These are phyloP conservation scores for Kazachstania sp. DNA, from an alignment of 1,139 yeast species.

Conservation along the genomic window DNA sequence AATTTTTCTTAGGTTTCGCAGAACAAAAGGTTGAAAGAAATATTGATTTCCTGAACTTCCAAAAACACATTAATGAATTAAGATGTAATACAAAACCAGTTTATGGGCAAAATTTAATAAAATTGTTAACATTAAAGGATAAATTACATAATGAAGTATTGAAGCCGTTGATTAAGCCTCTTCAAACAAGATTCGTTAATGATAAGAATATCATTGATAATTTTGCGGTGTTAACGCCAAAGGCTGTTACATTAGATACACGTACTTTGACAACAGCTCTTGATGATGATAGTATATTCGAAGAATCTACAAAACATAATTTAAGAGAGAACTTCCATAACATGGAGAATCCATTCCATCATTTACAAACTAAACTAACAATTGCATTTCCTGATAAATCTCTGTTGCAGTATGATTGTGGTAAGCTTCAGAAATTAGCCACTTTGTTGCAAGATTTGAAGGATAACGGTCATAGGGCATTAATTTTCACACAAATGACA, in stretches of 20 bases:
- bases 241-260: conserved; percentile 72
- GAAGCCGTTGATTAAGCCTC: conserved; percentile 31
- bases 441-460: conserved; percentile 64
- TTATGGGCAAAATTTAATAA: conserved; percentile 43
- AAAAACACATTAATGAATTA: conserved; percentile 53
- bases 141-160: conserved; percentile 5
- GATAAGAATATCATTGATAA: conserved; percentile 50
- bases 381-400: conserved; percentile 96
- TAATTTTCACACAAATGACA: conserved; percentile 98
- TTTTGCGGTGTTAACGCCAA: conserved; percentile 82
- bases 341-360: conserved; percentile 63
- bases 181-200: conserved; percentile 34
- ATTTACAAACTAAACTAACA: conserved; percentile 75
- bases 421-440: conserved; percentile 84
- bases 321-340: conserved; percentile 36
- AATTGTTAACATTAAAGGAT: conserved; percentile 21
- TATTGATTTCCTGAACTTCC: conserved; percentile 46
- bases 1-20: conserved; percentile 52
- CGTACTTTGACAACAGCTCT: conserved; percentile 40
- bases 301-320: conserved; percentile 29
- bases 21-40: conserved; percentile 44
- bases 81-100: conserved; percentile 52
- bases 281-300: conserved; percentile 18
- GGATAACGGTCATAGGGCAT: conserved; percentile 83
- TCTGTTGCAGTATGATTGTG: conserved; percentile 89